Evolutionary conservation across 2,329 filamentous ascomycete species (phyloP), one percentile per base, ranked within the genome.

Genomic region (Ophiostoma sp.): DNA sequence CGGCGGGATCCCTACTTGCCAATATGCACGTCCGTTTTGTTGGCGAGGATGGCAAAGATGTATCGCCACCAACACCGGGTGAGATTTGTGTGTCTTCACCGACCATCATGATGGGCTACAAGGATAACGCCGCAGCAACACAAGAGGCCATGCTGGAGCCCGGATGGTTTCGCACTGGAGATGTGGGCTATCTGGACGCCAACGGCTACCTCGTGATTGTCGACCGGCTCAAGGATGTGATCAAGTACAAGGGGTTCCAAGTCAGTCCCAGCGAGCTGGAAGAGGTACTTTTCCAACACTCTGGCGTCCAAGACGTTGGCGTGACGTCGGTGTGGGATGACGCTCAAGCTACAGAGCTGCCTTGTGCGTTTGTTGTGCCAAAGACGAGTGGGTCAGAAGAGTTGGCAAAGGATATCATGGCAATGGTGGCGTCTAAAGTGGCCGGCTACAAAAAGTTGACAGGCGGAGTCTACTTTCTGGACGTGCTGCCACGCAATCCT

Each of bases 181-280:
- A 61, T 19, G 31, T 61, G 4, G 57, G 57, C 57, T 61, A 61
- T 33, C 31, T 61, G 25, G 57, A 94, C 76, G 82, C 86, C 55
- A 85, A 92, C 19, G 88, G 90, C 69, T 91, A 94, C 77, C 93
- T 89, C 82, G 93, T 97, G 76, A 94, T 93, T 0, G 93, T 96
- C 78, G 68, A 42, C 63, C 42, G 66, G 28, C 28, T 66, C 22
- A 69, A 89, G 78, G 89, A 94, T 79, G 84, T 93, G 70, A 93
- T 94, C 82, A 93, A 93, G 80, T 91, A 93, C 79, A 93, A 93
- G 85, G 90, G 91, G 82, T 74, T 61, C 25, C 57, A 61, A 17
- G 57, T 61, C 12, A 61, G 57, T 9, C 57, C 57, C 12, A 61
- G 57, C 25, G 57, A 61, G 28, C 57, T 61, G 17, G 57, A 61